Evolutionary conservation across 1,284 basidiomycete species (phyloP), one percentile per base, ranked within the genome.

Genomic region (Vanrija pseudolonga): DNA sequence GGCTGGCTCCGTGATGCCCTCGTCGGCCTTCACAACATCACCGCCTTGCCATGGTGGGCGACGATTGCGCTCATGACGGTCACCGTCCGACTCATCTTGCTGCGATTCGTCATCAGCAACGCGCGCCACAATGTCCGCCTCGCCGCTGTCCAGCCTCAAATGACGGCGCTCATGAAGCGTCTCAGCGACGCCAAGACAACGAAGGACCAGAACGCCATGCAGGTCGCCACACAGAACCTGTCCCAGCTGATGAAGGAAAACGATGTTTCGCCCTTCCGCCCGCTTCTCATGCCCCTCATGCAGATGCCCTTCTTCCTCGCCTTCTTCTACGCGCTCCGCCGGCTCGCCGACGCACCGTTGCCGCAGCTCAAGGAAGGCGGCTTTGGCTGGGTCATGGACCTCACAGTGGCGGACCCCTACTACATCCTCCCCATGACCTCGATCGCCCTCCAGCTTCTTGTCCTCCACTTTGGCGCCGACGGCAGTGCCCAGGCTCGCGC

Each of bases 21-120:
- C 55, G 90, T 95, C 66, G 68, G 84, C 40, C 74, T 92, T 46
- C 85, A 92, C 62, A 84, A 88, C 51, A 76, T 81, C 41, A 86
- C 86, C 0, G 87, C 85, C 28, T 70, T 93, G 53, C 88, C 90
- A 3, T 93, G 90, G 90, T 90, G 90, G 80, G 85, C 83, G 73
- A 87, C 85, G 28, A 91, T 97, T 73, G 78, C 90, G 32, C 77
- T 80, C 6, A 84, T 87, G 45, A 86, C 88, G 19, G 63, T 89
- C 12, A 72, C 84, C 62, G 85, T 90, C 76, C 87, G 90, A 37
- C 55, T 84, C 6, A 61, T 82, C 32, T 79, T 93, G 44, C 75
- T 93, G 51, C 90, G 90, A 3, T 78, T 91, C 64, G 78, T 84
- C 26, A 76, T 94, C 55, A 78, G 80, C 42, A 82, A 82, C 50